A percentile compares a stretch with the other conserved stretches of the same genome.
phyloP scores from a whole-genome alignment of 1,284 basidiomycete species.

The Quambalaria eucalypti region DNA sequence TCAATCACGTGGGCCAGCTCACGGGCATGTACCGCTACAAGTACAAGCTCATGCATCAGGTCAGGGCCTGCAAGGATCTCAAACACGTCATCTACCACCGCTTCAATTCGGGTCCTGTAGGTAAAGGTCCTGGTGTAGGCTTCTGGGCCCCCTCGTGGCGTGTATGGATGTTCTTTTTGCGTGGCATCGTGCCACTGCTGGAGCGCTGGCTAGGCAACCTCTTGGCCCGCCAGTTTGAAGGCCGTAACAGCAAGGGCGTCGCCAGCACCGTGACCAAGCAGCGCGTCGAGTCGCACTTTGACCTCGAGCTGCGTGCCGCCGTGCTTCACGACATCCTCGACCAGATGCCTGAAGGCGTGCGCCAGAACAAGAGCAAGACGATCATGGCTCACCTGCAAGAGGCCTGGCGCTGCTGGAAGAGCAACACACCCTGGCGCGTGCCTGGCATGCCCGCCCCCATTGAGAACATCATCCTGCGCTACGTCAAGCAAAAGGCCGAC shows the following conservation, averaged over 20 bases:
- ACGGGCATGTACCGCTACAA: slow-evolving; percentile 99
- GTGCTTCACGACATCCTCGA: slow-evolving; percentile 93
- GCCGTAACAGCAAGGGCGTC: slow-evolving; percentile 79
- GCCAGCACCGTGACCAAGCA: slow-evolving; percentile 87
- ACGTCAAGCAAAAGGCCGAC: slow-evolving; percentile 98
- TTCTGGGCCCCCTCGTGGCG: slow-evolving; percentile 99
- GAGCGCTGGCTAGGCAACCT: slow-evolving; percentile 97
- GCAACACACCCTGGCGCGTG: slow-evolving; percentile 96
- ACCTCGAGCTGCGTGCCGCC: slow-evolving; percentile 90
- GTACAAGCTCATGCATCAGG: slow-evolving; percentile 99
- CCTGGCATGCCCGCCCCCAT: slow-evolving; percentile 96
- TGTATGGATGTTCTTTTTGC: slow-evolving; percentile 99
- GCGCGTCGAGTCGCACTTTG: slow-evolving; percentile 95
- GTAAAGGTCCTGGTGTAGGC: slow-evolving; percentile 96
- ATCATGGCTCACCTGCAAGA: slow-evolving; percentile 95
- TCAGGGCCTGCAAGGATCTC: slow-evolving; percentile 97
- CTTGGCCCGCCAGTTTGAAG: slow-evolving; percentile 95
- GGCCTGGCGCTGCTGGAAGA: slow-evolving; percentile 95
- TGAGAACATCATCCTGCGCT: slow-evolving; percentile 96
- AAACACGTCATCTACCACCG: slow-evolving; percentile 73
- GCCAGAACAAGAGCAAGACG: slow-evolving; percentile 97
- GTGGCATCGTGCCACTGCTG: slow-evolving; percentile 91
- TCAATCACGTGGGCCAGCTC: slow-evolving; percentile 90
- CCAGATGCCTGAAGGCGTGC: slow-evolving; percentile 96
- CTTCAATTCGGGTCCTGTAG: slow-evolving; percentile 98